Evolutionary conservation across 192 early-diverging fungal genomes (phyloP).

Genomic region (Backusella westeae): DNA sequence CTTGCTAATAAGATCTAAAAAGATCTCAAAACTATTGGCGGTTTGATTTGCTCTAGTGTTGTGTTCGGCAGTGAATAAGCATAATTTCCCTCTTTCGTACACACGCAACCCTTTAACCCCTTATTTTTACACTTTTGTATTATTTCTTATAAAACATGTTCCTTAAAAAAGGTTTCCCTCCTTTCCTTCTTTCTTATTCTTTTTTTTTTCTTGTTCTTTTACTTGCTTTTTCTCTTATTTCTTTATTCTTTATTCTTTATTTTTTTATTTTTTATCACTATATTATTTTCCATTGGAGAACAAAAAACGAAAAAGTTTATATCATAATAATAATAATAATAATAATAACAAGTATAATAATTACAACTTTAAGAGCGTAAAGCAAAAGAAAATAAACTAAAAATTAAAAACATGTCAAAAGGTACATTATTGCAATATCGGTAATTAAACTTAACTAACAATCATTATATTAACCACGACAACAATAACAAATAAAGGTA

Average conservation of each 20-base stretch:
- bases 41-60: neutral
- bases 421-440: neutral
- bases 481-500: neutral
- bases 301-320: neutral
- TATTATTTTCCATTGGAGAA: neutral
- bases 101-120: neutral
- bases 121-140: neutral
- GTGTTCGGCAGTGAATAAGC: neutral
- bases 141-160: neutral
- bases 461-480: neutral
- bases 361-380: neutral
- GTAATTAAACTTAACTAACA: neutral
- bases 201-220: neutral
- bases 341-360: neutral
- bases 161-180: neutral
- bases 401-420: neutral
- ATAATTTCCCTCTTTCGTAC: constrained; percentile 2
- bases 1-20: neutral
- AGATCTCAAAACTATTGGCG: neutral
- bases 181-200: neutral
- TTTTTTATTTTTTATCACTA: neutral
- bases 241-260: neutral
- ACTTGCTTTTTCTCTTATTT: neutral
- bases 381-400: neutral
- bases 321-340: neutral